Conservation (phyloP, 768 basidiomycete genomes). For the Leucosporidium creatinivorum region DNA sequence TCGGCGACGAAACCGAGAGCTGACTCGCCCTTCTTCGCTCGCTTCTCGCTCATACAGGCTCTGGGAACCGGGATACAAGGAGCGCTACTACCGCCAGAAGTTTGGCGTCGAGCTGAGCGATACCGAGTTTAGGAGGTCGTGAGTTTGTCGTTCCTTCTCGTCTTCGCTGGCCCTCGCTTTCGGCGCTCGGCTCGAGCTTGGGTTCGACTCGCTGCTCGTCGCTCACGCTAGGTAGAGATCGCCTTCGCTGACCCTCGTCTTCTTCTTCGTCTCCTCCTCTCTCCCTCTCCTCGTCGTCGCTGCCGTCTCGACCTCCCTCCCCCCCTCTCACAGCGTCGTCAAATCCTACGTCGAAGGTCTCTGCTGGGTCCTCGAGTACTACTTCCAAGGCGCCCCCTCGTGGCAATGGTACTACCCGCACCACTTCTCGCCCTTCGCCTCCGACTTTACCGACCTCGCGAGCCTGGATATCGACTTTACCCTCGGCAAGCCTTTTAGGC, state of each 20-base stretch:
- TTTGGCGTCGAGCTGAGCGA: constrained; percentile 72
- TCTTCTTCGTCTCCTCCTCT: not conserved
- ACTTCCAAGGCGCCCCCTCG: constrained; percentile 84
- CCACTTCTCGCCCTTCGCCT: constrained; percentile 96
- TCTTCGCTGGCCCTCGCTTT: not conserved
- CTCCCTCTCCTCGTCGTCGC: not conserved
- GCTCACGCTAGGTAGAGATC: constrained; percentile 1
- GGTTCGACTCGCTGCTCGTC: not conserved
- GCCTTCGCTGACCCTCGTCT: not conserved
- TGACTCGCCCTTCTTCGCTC: not conserved
- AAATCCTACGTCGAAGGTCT: constrained; percentile 86
- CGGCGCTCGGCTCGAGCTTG: constrained; percentile 48
- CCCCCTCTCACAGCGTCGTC: constrained; percentile 53
- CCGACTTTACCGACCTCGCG: constrained; percentile 71
- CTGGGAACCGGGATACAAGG: constrained; percentile 92
- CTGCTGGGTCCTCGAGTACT: constrained; percentile 92
- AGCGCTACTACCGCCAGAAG: constrained; percentile 89
- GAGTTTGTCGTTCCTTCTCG: constrained; percentile 37
- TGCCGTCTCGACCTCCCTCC: too few species aligned
- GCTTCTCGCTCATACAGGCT: constrained; percentile 49
- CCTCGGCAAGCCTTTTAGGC: constrained; percentile 76
- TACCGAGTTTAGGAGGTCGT: constrained; percentile 65
- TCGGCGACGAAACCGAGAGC: not conserved
- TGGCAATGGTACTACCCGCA: constrained; percentile 93
- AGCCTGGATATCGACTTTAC: constrained; percentile 73